phyloP scores from a whole-genome alignment of 257 asterid genomes.

The Lantana camara region DNA sequence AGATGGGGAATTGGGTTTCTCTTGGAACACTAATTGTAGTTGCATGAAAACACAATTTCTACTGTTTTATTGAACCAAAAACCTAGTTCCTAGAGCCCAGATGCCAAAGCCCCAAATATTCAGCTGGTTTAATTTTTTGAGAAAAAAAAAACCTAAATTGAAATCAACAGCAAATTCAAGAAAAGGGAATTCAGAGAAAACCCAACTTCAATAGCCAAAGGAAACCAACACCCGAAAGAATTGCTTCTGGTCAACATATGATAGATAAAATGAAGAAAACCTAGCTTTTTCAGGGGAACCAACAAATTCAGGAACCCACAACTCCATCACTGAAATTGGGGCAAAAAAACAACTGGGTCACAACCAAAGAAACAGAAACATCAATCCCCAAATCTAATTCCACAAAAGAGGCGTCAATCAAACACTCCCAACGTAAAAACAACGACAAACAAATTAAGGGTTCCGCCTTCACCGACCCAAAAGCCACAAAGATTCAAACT shows the following conservation, averaged over 20 bases:
- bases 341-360: constrained; percentile 23
- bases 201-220: constrained; percentile 25
- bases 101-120: constrained; percentile 5
- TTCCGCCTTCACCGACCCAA: constrained; percentile 21
- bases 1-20: background rate
- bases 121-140: background rate
- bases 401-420: constrained; percentile 16
- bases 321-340: constrained; percentile 29
- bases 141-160: background rate
- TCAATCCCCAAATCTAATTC: background rate
- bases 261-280: constrained; percentile 24
- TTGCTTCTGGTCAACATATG: constrained; percentile 33
- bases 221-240: constrained; percentile 20
- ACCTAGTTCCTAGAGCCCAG: constrained; percentile 13
- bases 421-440: constrained; percentile 19
- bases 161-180: constrained; percentile 5
- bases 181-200: constrained; percentile 6
- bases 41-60: constrained; percentile 18
- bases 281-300: constrained; percentile 39
- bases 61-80: constrained; percentile 29
- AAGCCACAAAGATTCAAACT: constrained; percentile 27
- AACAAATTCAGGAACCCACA: constrained; percentile 36
- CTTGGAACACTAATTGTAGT: constrained; percentile 27
- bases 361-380: constrained; percentile 17
- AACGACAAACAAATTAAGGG: constrained; percentile 15